Conservation (phyloP, 2,329 filamentous ascomycete species). For the Coniochaeta hoffmannii region DNA sequence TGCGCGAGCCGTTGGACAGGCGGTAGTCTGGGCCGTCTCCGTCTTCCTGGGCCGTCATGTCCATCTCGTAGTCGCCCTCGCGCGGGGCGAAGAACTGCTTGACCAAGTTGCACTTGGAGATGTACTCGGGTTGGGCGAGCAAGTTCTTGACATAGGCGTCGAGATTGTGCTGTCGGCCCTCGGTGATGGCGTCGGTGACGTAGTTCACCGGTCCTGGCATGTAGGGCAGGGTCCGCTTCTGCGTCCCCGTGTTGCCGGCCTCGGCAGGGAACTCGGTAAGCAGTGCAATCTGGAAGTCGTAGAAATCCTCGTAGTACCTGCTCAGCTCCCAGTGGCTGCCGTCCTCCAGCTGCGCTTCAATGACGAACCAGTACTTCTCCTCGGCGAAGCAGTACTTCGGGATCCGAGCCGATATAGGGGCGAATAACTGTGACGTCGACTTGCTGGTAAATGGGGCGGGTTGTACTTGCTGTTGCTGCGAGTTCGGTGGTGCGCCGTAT, state of each 20-base stretch:
- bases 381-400: constrained; percentile 93
- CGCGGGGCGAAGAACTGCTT: constrained; percentile 86
- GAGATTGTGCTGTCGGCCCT: constrained; percentile 83
- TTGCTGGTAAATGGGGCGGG: constrained; percentile 29
- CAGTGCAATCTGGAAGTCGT: constrained; percentile 95
- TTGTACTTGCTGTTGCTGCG: constrained; percentile 21
- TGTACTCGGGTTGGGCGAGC: constrained; percentile 73
- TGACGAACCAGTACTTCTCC: constrained; percentile 98
- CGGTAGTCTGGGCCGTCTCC: constrained; percentile 59
- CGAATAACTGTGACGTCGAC: constrained; percentile 51
- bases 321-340: constrained; percentile 88
- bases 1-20: constrained; percentile 62
- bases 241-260: constrained; percentile 74
- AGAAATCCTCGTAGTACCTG: constrained; percentile 96
- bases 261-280: constrained; percentile 88
- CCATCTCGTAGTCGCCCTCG: constrained; percentile 89
- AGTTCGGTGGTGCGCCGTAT: constrained; percentile 28
- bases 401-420: constrained; percentile 77
- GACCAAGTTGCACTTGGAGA: constrained; percentile 75
- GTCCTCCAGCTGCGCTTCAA: constrained; percentile 85
- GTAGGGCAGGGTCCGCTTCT: constrained; percentile 80
- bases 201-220: constrained; percentile 98
- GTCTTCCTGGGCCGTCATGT: constrained; percentile 47
- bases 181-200: constrained; percentile 95
- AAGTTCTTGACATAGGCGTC: constrained; percentile 95